Base-by-base conservation (phyloP, 2,329 filamentous ascomycete genomes). In the Nigrospora osmanthi region DNA sequence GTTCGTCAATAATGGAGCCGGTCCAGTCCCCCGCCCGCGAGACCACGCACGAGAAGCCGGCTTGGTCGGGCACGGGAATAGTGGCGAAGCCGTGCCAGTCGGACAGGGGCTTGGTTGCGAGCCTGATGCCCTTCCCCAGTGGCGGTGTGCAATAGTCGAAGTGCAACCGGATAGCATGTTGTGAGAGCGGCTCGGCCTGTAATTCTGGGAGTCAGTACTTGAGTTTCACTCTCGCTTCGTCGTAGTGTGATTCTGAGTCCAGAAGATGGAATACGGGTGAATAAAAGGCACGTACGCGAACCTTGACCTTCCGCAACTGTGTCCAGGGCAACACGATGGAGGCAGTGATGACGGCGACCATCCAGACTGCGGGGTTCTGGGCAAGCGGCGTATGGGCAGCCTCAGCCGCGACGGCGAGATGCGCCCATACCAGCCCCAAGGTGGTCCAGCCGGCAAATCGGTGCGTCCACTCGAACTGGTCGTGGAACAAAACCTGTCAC, bases 41-140 rank as follows among this genome's bases (percentile, higher is more conserved):
- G 36, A 89, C 73, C 17, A 89, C 68, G 32, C 85, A 69, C 2
- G 83, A 87, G 64, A 85, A 87, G 17, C 78, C 81, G 44, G 67
- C 68, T 38, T 70, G 64, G 46, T 69, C 56, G 37, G 56, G 59
- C 36, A 63, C 54, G 42, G 58, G 54, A 50, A 90, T 86, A 1
- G 83, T 84, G 33, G 85, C 86, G 58, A 90, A 90, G 1, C 81
- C 78, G 65, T 90, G 86, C 73, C 83, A 88, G 64, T 90, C 85
- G 13, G 73, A 67, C 37, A 88, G 65, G 0, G 85, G 85, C 19
- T 73, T 71, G 47, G 76, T 74, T 11, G 83, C 78, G 19, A 89
- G 66, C 43, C 83, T 78, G 41, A 80, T 68, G 19, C 75, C 76
- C 46, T 76, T 73, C 54, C 78, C 73, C 45, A 74, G 71, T 37